Percentiles rank a stretch among this genome's conserved stretches.
phyloP scores from a whole-genome alignment of 2,329 filamentous ascomycete genomes.

The Aspergillus latus region DNA sequence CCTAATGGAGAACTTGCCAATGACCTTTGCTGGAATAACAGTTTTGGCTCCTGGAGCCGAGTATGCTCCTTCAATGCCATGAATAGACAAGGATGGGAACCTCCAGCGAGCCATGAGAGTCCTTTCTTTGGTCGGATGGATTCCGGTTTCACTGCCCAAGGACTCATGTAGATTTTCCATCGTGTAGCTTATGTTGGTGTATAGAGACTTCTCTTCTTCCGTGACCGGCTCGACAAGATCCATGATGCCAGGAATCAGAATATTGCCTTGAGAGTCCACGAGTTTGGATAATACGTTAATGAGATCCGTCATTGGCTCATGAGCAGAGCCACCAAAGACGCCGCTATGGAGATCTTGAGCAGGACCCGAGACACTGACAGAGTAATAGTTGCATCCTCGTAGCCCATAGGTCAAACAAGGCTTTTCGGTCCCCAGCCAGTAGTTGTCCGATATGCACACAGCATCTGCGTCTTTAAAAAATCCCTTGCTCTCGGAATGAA shows the following conservation, averaged over 20 bases:
- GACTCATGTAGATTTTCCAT: conserved; percentile 96
- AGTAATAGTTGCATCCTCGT: conserved; percentile 97
- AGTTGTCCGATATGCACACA: conserved; percentile 98
- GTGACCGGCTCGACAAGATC: conserved; percentile 90
- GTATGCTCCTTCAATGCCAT: conserved; percentile 94
- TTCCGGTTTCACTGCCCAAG: conserved; percentile 82
- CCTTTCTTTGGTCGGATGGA: conserved; percentile 82
- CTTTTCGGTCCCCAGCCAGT: conserved; percentile 99
- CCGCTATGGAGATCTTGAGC: conserved; percentile 94
- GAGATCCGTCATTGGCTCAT: conserved; percentile 98
- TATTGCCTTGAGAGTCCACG: conserved; percentile 88
- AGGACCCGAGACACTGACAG: conserved; percentile 83
- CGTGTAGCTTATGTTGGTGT: conserved; percentile 85
- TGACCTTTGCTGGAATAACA: conserved; percentile 96
- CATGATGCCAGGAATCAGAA: conserved; percentile 88
- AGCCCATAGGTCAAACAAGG: conserved; percentile 97
- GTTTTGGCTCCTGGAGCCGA: conserved; percentile 93
- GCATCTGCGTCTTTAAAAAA: conserved; percentile 96
- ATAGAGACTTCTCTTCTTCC: conserved; percentile 81
- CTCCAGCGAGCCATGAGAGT: conserved; percentile 97
- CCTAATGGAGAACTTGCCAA: conserved; percentile 96
- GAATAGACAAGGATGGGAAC: conserved; percentile 87
- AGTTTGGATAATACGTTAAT: conserved; percentile 77
- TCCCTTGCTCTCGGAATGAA: conserved; percentile 83
- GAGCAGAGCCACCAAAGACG: conserved; percentile 92